Base-by-base conservation (phyloP, 176 grass and related monocot species). In the Cenchrus fungigraminus region DNA sequence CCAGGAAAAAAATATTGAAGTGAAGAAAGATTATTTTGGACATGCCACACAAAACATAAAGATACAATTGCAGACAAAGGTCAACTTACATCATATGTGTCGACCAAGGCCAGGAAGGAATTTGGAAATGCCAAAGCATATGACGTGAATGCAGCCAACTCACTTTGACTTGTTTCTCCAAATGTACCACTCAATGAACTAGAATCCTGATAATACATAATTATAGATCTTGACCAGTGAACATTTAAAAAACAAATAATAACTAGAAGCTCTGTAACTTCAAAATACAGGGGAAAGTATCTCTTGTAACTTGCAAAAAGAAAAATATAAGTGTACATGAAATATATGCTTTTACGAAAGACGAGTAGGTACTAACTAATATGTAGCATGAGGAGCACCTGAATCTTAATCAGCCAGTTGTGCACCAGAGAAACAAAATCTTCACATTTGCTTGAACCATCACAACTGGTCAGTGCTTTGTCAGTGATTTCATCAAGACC, bases 51-150 rank as follows among this genome's bases (percentile, higher is more conserved):
- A 83, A 73, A 90, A 57, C 4, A 82, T 32, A 20, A 66, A 82
- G 31, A 71, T 25, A 78, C 10, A 72, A 68, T 12, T 80, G 53
- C 60, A 60, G 62, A 49, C 14, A 75, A 50, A 85, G 57, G 58
- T 78, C 28, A 81, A 87, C 93, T 91, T 87, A 98, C 96, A 89
- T 98, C 93, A 75, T 98, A 98, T 78, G 96, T 98, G 44, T 98
- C 96, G 62, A 98, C 96, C 59, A 98, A 88, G 62, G 96, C 96
- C 65, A 95, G 88, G 85, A 95, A 98, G 64, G 79, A 83, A 81
- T 93, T 87, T 80, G 96, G 96, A 91, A 98, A 98, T 71, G 96
- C 96, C 91, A 95, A 81, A 78, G 91, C 96, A 87, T 98, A 98
- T 79, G 96, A 95, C 11, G 96, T 94, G 81, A 98, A 98, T 62